Evolutionary conservation across 768 basidiomycete genomes (phyloP), one percentile per base, ranked within the genome.

Genomic region (Suillus bovinus): DNA sequence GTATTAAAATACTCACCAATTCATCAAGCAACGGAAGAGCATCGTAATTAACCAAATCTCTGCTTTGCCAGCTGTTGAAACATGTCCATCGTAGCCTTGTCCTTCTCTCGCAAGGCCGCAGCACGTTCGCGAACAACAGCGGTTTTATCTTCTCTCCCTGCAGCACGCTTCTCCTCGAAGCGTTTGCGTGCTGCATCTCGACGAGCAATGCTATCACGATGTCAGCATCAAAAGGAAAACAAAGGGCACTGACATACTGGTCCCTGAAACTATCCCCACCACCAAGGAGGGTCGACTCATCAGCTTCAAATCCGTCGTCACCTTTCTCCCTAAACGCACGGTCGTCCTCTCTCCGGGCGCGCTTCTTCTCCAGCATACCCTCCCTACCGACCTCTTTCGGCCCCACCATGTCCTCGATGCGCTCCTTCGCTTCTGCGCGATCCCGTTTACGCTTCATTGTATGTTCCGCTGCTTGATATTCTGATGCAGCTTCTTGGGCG

Each of bases 41-140:
- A 10, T 61, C 52, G 61, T 57, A 24, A 46, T 82, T 74, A 93
- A 34, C 93, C 94, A 67, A 92, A 96, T 61, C 91, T 80, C 69
- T 91, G 82, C 72, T 91, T 94, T n/a, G 94, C 95, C 71, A 96
- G 77, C 66, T 89, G 86, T 76, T 91, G 91, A 75, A 97, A 94
- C 94, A 95, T 96, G 61, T 93, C 93, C 93, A 98, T 98, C 0
- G 94, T 97, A 20, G 87, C 91, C 72, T 87, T 88, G 69, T 97
- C 94, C 71, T 92, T 95, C 70, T 90, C 87, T 67, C 83, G 86
- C 62, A 86, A 79, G 6, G 83, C 86, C 27, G 69, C 79, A 0
- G 83, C 80, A 60, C 90, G 84, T 70, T 95, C 93, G 46, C 85
- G 82, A 14, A 79, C 71, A 1, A 74, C 82, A 31, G 80, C 78